phyloP scores from a whole-genome alignment of 2,329 filamentous ascomycete genomes.

The Achaetomium macrosporum region DNA sequence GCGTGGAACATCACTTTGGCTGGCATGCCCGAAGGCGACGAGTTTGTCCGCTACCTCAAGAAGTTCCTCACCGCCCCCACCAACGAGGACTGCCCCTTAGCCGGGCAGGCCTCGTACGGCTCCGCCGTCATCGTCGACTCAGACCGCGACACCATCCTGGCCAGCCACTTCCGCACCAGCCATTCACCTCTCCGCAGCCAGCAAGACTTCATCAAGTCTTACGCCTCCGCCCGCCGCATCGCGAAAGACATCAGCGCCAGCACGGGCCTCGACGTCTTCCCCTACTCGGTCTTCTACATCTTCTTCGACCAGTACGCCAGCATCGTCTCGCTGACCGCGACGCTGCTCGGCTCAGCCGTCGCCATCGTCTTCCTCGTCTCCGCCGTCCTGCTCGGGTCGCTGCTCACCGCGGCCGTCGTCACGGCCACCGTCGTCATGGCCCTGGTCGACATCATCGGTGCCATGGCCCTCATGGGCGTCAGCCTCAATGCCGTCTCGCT shows the following conservation, averaged over 20 bases:
- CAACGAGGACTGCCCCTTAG: slow-evolving; percentile 77
- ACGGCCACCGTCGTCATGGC: slow-evolving; percentile 89
- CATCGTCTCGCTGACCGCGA: slow-evolving; percentile 73
- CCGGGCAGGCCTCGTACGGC: slow-evolving; percentile 80
- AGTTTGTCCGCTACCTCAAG: slow-evolving; percentile 80
- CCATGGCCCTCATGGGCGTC: slow-evolving; percentile 84
- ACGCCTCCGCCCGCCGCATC: slow-evolving; percentile 83
- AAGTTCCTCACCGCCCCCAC: slow-evolving; percentile 80
- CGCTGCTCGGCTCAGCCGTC: slow-evolving; percentile 75
- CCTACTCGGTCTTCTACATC: slow-evolving; percentile 96
- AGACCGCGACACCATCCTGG: slow-evolving; percentile 60
- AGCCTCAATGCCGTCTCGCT: slow-evolving; percentile 92
- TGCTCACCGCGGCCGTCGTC: slow-evolving; percentile 75
- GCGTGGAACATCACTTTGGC: slow-evolving; percentile 83
- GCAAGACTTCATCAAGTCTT: slow-evolving; percentile 86
- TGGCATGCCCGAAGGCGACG: slow-evolving; percentile 89
- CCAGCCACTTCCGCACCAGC: slow-evolving; percentile 86
- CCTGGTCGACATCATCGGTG: slow-evolving; percentile 86
- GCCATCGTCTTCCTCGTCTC: slow-evolving; percentile 80
- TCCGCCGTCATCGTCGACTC: slow-evolving; percentile 75
- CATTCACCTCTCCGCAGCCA: slow-evolving; percentile 85
- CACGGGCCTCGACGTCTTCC: slow-evolving; percentile 80
- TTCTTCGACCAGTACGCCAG: slow-evolving; percentile 96
- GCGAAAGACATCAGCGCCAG: slow-evolving; percentile 64
- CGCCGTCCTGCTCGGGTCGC: slow-evolving; percentile 73